phyloP scores from a whole-genome alignment of 83 land plant species.

The Picea abies region DNA sequence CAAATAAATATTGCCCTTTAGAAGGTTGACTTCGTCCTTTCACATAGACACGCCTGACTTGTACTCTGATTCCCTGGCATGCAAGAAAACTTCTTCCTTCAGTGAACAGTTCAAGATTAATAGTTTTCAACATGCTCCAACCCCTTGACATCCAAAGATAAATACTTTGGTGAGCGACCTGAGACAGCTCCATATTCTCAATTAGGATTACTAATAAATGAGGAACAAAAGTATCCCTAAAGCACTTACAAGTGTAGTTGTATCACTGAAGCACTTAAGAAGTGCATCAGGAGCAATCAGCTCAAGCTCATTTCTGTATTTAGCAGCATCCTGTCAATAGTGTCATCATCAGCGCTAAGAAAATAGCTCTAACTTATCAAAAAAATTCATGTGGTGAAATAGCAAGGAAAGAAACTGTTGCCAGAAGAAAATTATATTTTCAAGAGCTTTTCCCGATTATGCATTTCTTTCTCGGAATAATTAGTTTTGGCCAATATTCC shows the following conservation, averaged over 20 bases:
- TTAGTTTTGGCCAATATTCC: neutral
- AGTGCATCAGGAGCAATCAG: slow-evolving; percentile 58
- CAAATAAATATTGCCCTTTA: slow-evolving; percentile 71
- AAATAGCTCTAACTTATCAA: slow-evolving; percentile 3
- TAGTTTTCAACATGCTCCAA: neutral
- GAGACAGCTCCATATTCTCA: slow-evolving; percentile 1
- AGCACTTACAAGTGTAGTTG: slow-evolving; percentile 69
- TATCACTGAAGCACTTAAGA: slow-evolving; percentile 83
- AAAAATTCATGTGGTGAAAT: neutral
- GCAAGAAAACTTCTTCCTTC: neutral
- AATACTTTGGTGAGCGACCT: neutral
- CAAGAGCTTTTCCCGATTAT: neutral
- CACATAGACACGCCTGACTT: slow-evolving; percentile 79
- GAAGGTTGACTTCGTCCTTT: slow-evolving; percentile 74
- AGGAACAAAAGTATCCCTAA: neutral
- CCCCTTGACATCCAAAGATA: neutral
- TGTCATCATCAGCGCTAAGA: neutral
- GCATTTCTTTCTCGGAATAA: neutral
- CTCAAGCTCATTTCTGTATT: slow-evolving; percentile 61
- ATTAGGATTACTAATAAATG: slow-evolving; percentile 2
- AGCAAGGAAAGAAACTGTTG: neutral
- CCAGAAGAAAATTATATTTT: no score
- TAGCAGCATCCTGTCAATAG: slow-evolving; percentile 73
- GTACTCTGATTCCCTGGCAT: slow-evolving; percentile 73
- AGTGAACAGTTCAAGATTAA: slow-evolving; percentile 1